These are phyloP conservation scores for Chrysosporium keratinophilum DNA, from an alignment of 2,329 filamentous ascomycete genomes.

Conservation along the genomic window DNA sequence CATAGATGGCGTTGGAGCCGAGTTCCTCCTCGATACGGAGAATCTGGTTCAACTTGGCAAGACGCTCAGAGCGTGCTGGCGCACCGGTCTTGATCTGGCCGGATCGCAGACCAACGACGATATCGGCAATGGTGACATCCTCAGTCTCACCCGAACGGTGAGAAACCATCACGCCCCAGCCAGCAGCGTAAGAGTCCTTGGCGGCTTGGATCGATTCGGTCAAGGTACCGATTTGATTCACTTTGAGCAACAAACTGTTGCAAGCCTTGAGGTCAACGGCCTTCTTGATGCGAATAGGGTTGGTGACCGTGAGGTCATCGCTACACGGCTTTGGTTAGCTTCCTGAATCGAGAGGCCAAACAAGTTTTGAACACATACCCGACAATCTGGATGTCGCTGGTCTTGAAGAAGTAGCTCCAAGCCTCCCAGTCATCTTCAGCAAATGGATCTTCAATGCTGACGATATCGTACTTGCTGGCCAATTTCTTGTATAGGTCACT, in stretches of 20 bases:
- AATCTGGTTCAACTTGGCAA: conserved; percentile 99
- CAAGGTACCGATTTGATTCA: conserved; percentile 99
- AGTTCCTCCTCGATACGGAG: conserved; percentile 99
- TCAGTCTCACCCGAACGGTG: conserved; percentile 99
- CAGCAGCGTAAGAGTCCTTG: conserved; percentile 92
- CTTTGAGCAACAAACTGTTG: conserved; percentile 96
- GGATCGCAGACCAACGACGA: conserved; percentile 89
- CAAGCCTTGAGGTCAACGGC: conserved; percentile 98
- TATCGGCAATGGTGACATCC: conserved; percentile 98
- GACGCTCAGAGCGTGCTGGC: conserved; percentile 89
- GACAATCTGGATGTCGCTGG: conserved; percentile 94
- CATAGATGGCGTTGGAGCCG: conserved; percentile 80
- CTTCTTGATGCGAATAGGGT: conserved; percentile 98
- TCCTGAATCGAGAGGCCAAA: background rate
- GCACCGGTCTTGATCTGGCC: conserved; percentile 99
- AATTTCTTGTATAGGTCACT: conserved; percentile 83
- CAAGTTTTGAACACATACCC: conserved; percentile 42
- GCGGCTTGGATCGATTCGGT: conserved; percentile 98
- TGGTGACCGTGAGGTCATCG: conserved; percentile 98
- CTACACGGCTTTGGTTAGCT: conserved; percentile 26
- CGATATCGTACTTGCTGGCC: conserved; percentile 91
- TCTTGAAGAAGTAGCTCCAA: conserved; percentile 99
- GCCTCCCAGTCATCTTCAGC: conserved; percentile 99
- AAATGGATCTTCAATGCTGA: conserved; percentile 98
- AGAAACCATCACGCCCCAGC: conserved; percentile 99